These are phyloP conservation scores for Ophiostoma sp. DNA, from an alignment of 2,329 filamentous ascomycete genomes.

Conservation along the genomic window DNA sequence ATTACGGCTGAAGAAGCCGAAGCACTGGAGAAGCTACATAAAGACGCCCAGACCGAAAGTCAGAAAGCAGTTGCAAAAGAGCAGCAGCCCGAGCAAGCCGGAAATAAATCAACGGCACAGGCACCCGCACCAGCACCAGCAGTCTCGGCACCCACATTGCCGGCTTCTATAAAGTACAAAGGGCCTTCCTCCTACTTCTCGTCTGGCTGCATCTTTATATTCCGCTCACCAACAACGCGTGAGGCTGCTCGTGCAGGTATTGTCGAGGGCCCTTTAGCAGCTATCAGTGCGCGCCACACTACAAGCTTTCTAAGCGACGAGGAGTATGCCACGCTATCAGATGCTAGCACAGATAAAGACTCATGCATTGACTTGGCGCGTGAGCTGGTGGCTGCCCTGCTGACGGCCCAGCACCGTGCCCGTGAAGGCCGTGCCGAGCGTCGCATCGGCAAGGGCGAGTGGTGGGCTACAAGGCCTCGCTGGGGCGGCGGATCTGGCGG, in stretches of 20 bases:
- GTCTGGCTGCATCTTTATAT: slow-evolving; percentile 55
- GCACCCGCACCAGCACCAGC: background rate
- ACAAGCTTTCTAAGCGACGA: slow-evolving; percentile 41
- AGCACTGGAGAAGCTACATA: slow-evolving; percentile 10
- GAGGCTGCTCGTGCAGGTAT: slow-evolving; percentile 54
- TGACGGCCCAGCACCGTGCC: slow-evolving; percentile 59
- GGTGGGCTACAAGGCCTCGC: slow-evolving; percentile 56
- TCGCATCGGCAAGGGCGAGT: slow-evolving; percentile 52
- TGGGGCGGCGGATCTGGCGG: slow-evolving; percentile 61
- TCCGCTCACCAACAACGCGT: slow-evolving; percentile 54
- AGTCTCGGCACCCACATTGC: background rate
- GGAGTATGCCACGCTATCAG: background rate
- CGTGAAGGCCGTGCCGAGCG: slow-evolving; percentile 53
- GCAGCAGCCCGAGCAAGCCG: background rate
- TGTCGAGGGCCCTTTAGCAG: slow-evolving; percentile 57
- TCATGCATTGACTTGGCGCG: slow-evolving; percentile 57
- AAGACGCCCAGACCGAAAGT: background rate
- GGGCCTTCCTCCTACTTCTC: slow-evolving; percentile 49
- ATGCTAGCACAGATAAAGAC: slow-evolving; percentile 37
- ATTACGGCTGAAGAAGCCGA: slow-evolving; percentile 12
- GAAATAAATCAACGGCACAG: background rate
- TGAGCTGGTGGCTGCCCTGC: slow-evolving; percentile 54
- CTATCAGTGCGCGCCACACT: slow-evolving; percentile 52
- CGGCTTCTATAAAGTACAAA: background rate
- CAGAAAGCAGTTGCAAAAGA: background rate